Evolutionary conservation across 805 yeast species (phyloP), one percentile per base, ranked within the genome.

Genomic region (Helenozyma rhizophorensis): DNA sequence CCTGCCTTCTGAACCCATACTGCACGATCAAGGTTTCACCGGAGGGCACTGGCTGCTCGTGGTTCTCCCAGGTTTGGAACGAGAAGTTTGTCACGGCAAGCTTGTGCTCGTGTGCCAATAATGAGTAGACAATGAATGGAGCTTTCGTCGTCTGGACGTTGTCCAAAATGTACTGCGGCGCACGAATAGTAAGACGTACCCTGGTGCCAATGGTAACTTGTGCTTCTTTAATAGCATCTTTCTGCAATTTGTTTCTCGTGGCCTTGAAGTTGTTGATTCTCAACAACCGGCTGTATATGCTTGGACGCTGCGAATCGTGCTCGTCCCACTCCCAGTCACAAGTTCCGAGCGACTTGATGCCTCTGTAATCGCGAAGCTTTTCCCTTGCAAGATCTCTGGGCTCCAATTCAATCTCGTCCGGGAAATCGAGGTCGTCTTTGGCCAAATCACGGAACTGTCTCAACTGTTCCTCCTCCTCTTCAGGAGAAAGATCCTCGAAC

Each of bases 281-380:
- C 37, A 84, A 63, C 33, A 88, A 70, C 40, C 86, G 74, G 23
- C 68, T 62, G 95, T 95, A 90, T 40, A 80, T 83, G 25, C 68
- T 60, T 25, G 98, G 97, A 9, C 80, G 70, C 34, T 77, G 74
- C 11, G 76, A 71, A 54, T 90, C 97, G 29, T 62, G 54, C 55
- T 90, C 97, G 54, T 87, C 86, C 45, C 75, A 75, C 48, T 88
- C 88, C 98, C 98, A 90, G 25, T 75, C 71, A 43, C 93, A 78
- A 37, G 80, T 78, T 32, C 83, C 78, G 40, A 94, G 61, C 23
- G 84, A 83, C 58, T 86, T 85, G 43, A 89, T 73, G 39, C 97
- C 97, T 58, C 97, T 74, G 60, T 87, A 90, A 40, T 88, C 75
- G 19, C 69, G 60, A 36, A 93, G 68, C 43, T 86, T 73, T 42